Evolutionary conservation across 23 red algal genomes (phyloP).

Genomic region (Gracilaria vermiculophylla): DNA sequence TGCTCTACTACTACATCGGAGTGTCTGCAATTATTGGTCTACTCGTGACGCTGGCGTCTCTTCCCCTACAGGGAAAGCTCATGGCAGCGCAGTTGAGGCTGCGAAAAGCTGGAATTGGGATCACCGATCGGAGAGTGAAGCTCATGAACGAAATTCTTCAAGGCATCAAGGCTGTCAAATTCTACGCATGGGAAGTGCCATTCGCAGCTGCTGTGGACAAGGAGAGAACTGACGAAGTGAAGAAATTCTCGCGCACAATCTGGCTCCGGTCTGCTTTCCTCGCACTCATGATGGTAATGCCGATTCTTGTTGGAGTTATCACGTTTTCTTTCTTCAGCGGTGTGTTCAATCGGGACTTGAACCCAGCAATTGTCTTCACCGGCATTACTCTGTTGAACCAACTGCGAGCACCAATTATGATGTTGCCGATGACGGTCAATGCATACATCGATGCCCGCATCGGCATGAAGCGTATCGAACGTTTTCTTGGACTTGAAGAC

Average conservation of each 20-base stretch:
- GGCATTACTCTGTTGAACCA: conserved; percentile 86
- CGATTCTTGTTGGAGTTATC: conserved; percentile 78
- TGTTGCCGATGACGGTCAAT: conserved; percentile 84
- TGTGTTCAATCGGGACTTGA: conserved; percentile 76
- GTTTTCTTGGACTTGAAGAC: conserved; percentile 76
- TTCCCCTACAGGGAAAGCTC: conserved; percentile 75
- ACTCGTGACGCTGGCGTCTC: conserved; percentile 55
- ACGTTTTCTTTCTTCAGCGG: conserved; percentile 91
- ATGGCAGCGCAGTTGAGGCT: conserved; percentile 44
- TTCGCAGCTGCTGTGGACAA: conserved; percentile 71
- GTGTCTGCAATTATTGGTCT: conserved; percentile 84
- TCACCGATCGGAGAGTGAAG: conserved; percentile 93
- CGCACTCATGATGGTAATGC: conserved; percentile 76
- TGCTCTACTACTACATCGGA: conserved; percentile 86
- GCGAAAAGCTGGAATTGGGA: conserved; percentile 42
- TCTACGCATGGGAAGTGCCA: conserved; percentile 97
- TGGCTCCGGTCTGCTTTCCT: conserved; percentile 77
- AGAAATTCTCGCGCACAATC: conserved; percentile 63
- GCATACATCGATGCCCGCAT: conserved; percentile 83
- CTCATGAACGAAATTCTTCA: conserved; percentile 97
- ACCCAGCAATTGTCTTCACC: conserved; percentile 81
- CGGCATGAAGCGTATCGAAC: conserved; percentile 80
- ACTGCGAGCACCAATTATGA: conserved; percentile 84
- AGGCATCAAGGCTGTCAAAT: conserved; percentile 96
- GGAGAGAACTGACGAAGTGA: conserved; percentile 66